Percentiles rank a stretch among this genome's conserved stretches.
phyloP scores from a whole-genome alignment of 495 filamentous ascomycete species.

The Penicillium robsamsonii region DNA sequence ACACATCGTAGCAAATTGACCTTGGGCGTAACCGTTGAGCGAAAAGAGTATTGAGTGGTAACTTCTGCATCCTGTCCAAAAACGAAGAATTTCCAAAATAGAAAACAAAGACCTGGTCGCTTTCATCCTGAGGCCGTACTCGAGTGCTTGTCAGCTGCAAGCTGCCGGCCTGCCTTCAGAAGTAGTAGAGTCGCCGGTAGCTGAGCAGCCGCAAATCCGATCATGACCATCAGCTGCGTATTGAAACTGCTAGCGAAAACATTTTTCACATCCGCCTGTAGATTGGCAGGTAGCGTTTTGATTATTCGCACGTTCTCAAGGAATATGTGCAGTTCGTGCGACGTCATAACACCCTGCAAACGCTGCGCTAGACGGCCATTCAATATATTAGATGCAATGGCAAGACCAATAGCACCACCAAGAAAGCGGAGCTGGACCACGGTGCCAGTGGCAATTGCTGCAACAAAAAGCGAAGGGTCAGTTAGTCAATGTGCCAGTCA shows the following conservation, averaged over 20 bases:
- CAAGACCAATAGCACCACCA: constrained; percentile 55
- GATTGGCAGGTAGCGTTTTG: constrained; percentile 5
- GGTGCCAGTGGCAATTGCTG: constrained; percentile 54
- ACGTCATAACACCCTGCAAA: constrained; percentile 20
- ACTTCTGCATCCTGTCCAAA: background rate
- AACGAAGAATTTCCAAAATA: background rate
- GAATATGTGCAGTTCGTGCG: constrained; percentile 24
- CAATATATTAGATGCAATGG: constrained; percentile 37
- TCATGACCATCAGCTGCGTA: constrained; percentile 29
- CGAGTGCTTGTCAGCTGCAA: constrained; percentile 11
- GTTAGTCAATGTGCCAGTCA: constrained; percentile 1
- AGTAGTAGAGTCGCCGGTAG: constrained; percentile 23
- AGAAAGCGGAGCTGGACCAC: constrained; percentile 57
- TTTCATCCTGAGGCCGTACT: background rate
- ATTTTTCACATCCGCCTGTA: constrained; percentile 17
- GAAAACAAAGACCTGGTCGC: background rate
- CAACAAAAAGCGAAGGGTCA: background rate
- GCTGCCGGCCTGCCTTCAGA: constrained; percentile 19
- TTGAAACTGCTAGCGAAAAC: constrained; percentile 26
- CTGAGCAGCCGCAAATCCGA: constrained; percentile 32
- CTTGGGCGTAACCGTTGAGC: background rate
- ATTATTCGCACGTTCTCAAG: constrained; percentile 24
- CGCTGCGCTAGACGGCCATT: constrained; percentile 25
- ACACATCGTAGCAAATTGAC: background rate
- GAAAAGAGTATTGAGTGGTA: too few relatives aligned